Evolutionary conservation across 768 basidiomycete genomes (phyloP), one percentile per base, ranked within the genome.

Genomic region (Tephrocybe sp.): DNA sequence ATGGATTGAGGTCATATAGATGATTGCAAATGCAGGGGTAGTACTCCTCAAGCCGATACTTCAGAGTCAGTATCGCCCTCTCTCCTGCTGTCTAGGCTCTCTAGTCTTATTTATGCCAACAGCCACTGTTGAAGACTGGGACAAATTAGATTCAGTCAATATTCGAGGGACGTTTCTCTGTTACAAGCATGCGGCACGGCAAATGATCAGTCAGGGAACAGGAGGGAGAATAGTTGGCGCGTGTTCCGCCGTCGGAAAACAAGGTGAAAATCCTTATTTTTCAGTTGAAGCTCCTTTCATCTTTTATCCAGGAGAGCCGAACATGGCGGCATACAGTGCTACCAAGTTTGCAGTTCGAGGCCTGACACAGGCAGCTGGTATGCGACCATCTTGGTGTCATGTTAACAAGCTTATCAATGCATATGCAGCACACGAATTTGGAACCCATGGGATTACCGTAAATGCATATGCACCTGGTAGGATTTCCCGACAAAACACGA

Each of bases 171-270:
- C 63, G 0, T 73, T 73, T 35, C 55, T 75, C 1, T 73, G 73
- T 56, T 75, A 74, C 58, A 70, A 71, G 42, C 65, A 69, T 45
- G 74, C 75, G 4, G 75, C 65, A 4, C 41, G 64, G 16, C 64
- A 67, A 45, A 78, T 78, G 76, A 68, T 76, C 31, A 61, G 62
- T 20, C 75, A 76, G 60, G 72, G 73, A 22, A 57, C 55, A 3
- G 75, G 76, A 5, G 76, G 76, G 0, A 61, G 73, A 38, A 72
- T 77, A 20, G 67, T 77, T 16, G 74, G 75, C 11, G 73, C 74
- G 1, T 69, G 65, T 9, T 79, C 76, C 4, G 52, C 72, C 0
- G 66, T 63, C 1, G 74, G 74, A 17, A 70, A 71, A 53, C 33
- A 45, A 68, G 72, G 72, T 60, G 30, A 11, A 47, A 38, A 45